phyloP scores from a whole-genome alignment of 257 asterid species.

The Datura wrightii region DNA sequence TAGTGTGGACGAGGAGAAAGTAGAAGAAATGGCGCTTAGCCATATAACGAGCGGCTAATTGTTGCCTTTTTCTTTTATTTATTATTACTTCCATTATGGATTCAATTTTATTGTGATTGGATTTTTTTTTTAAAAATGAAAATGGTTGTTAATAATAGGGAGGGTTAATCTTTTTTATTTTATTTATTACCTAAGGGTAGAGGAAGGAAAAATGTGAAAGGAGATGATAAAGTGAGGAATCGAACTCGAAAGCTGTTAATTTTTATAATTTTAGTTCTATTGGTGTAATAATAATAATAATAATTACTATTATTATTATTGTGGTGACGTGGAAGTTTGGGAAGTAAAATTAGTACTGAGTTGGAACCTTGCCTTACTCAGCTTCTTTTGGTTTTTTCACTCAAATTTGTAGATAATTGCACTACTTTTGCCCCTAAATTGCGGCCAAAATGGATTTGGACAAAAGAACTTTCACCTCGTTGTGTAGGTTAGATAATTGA shows the following conservation, averaged over 20 bases:
- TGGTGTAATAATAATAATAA: too few species aligned
- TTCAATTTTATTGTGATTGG: background rate
- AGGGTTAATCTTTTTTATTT: too few species aligned
- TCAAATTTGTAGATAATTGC: background rate
- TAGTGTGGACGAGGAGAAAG: background rate
- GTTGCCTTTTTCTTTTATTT: background rate
- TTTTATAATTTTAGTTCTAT: too few species aligned
- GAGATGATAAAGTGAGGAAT: too few species aligned
- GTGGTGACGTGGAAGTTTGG: background rate
- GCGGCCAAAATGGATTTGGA: background rate
- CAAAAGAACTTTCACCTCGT: background rate
- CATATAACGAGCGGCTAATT: background rate
- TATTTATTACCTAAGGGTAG: too few species aligned
- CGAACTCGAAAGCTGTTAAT: too few species aligned
- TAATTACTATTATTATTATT: background rate
- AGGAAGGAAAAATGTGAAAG: too few species aligned
- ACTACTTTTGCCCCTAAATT: background rate
- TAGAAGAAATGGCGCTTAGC: background rate
- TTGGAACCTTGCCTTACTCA: background rate
- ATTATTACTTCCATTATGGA: background rate
- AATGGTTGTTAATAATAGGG: too few species aligned
- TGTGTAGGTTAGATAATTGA: background rate
- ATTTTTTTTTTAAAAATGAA: too few species aligned
- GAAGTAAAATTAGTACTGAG: background rate
- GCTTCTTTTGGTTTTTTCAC: background rate